phyloP scores from a whole-genome alignment of 305 asterid species.

The Fraxinus dipetala region DNA sequence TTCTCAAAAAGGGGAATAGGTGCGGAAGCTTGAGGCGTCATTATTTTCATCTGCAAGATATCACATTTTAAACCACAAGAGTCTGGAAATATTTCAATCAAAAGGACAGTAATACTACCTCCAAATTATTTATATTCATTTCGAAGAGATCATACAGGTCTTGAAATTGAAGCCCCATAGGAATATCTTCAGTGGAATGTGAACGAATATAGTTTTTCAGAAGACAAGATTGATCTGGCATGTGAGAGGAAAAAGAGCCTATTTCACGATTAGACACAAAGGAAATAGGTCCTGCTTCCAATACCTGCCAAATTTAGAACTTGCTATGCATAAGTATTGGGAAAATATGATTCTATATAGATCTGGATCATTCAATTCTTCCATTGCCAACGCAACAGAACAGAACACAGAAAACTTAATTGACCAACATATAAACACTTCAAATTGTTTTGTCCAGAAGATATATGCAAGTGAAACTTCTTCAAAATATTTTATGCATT shows the following conservation, averaged over 20 bases:
- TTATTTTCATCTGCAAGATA: conserved; percentile 54
- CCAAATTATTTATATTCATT: conserved; percentile 52
- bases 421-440: neutral
- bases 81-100: conserved; percentile 16
- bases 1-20: conserved; percentile 51
- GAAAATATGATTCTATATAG: conserved; percentile 18
- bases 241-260: conserved; percentile 29
- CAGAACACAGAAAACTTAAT: neutral
- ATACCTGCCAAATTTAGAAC: conserved; percentile 48
- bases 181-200: conserved; percentile 29
- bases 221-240: conserved; percentile 33
- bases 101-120: conserved; percentile 47
- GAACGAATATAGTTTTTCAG: conserved; percentile 26
- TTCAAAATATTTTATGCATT: neutral
- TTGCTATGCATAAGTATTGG: conserved; percentile 20
- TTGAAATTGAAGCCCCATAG: conserved; percentile 45
- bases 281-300: conserved; percentile 55
- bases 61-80: conserved; percentile 21
- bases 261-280: conserved; percentile 46
- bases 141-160: conserved; percentile 64
- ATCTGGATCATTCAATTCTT: conserved; percentile 17
- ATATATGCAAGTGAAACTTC: neutral
- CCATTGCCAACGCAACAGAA: conserved; percentile 14
- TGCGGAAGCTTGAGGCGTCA: conserved; percentile 35
- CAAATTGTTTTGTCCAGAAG: neutral